These are phyloP conservation scores for Auricularia sp. DNA, from an alignment of 768 basidiomycete species.

Conservation along the genomic window DNA sequence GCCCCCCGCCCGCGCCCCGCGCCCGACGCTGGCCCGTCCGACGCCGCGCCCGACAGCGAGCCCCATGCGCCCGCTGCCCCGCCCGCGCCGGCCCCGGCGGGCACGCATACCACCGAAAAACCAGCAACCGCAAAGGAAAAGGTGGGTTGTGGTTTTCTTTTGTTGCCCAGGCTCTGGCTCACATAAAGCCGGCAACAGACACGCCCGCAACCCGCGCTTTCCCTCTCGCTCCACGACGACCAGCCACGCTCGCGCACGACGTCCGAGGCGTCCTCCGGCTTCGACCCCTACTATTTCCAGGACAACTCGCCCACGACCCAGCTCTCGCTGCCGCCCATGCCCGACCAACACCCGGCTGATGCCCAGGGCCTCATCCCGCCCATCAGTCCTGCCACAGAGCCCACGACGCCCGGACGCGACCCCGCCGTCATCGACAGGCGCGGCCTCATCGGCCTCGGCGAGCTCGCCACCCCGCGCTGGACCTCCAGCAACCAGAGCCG, in stretches of 20 bases:
- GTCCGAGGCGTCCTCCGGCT: not conserved
- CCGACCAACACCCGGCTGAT: not conserved
- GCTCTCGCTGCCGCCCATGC: not conserved
- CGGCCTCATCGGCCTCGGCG: slow-evolving; percentile 87
- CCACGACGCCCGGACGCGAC: slow-evolving; percentile 64
- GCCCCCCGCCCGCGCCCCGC: not conserved
- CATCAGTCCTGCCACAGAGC: slow-evolving; percentile 28
- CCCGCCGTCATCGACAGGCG: slow-evolving; percentile 75
- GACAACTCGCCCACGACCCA: slow-evolving; percentile 4
- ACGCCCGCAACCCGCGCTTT: not conserved
- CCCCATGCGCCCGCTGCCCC: too few relatives aligned
- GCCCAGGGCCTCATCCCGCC: not conserved
- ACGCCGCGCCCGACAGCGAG: not conserved
- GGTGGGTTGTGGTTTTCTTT: not conserved
- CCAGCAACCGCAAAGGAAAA: not conserved
- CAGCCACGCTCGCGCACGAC: not conserved
- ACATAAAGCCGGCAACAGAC: not conserved
- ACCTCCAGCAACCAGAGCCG: slow-evolving; percentile 35
- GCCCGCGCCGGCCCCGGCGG: too few relatives aligned
- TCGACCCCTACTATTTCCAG: slow-evolving; percentile 6
- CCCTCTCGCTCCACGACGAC: not conserved
- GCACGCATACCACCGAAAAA: not conserved
- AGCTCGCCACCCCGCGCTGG: slow-evolving; percentile 95
- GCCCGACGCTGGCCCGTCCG: not conserved
- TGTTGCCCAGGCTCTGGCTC: not conserved